Percentiles rank a stretch among this genome's conserved stretches.
Conservation (phyloP, 805 yeast species). For the Candida gorgasii region DNA sequence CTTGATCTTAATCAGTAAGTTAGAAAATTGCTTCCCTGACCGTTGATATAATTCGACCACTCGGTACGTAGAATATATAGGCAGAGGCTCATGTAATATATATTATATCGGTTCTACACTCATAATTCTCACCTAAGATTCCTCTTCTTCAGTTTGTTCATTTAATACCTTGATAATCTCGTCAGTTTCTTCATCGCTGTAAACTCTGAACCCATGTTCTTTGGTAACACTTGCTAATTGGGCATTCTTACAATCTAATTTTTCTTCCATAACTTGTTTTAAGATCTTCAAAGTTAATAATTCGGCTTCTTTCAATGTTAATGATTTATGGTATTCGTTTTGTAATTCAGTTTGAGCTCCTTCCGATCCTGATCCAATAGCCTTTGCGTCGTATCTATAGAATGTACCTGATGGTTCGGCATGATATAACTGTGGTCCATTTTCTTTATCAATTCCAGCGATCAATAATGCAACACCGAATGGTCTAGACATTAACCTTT, state of each 20-base stretch:
- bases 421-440: slow-evolving; percentile 95
- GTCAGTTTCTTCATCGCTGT: slow-evolving; percentile 79
- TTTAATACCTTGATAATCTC: slow-evolving; percentile 76
- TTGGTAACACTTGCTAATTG: slow-evolving; percentile 92
- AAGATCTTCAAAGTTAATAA: slow-evolving; percentile 80
- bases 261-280: slow-evolving; percentile 99
- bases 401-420: slow-evolving; percentile 99
- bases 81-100: slow-evolving; percentile 1
- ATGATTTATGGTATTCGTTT: slow-evolving; percentile 91
- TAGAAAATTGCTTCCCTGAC: slow-evolving; percentile 39
- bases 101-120: slow-evolving; percentile 4
- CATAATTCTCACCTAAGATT: slow-evolving; percentile 1
- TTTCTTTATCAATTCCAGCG: slow-evolving; percentile 90
- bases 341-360: slow-evolving; percentile 98
- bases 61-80: too few relatives aligned
- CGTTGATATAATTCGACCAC: slow-evolving; percentile 15
- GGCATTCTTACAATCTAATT: slow-evolving; percentile 90
- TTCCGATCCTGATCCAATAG: slow-evolving; percentile 98
- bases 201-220: slow-evolving; percentile 82
- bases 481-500: slow-evolving; percentile 95
- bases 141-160: slow-evolving; percentile 45
- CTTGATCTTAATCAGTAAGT: slow-evolving; percentile 42
- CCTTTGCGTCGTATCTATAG: slow-evolving; percentile 96
- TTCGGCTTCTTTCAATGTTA: slow-evolving; percentile 93
- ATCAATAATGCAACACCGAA: slow-evolving; percentile 96